Evolutionary conservation across 805 yeast genomes (phyloP).

Genomic region (Kluyveromyces nonfermentans): DNA sequence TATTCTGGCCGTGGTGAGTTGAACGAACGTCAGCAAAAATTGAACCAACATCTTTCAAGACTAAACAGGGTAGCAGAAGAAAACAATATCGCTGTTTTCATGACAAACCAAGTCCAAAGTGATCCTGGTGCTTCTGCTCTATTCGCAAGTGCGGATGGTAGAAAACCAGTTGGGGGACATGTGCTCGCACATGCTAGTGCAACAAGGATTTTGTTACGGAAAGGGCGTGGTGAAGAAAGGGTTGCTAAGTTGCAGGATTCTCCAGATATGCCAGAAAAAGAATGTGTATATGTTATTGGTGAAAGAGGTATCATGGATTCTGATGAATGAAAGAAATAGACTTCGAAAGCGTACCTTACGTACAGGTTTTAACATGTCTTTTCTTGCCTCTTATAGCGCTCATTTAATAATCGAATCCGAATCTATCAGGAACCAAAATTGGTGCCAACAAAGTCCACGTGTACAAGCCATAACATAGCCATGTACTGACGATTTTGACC

Average conservation of each 20-base stretch:
- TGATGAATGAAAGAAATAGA: conserved; percentile 15
- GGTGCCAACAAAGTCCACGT: conserved; percentile 93
- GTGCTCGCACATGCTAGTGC: conserved; percentile 77
- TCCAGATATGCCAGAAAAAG: conserved; percentile 76
- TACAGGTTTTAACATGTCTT: too few species aligned
- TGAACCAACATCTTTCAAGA: conserved; percentile 45
- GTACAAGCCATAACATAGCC: conserved; percentile 82
- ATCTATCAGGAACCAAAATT: conserved; percentile 80
- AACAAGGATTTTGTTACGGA: conserved; percentile 60
- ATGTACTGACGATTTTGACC: conserved; percentile 86
- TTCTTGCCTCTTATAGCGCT: too few species aligned
- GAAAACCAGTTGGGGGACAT: conserved; percentile 80
- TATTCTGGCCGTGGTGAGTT: conserved; percentile 72
- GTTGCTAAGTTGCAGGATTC: conserved; percentile 74
- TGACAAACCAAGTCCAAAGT: conserved; percentile 72
- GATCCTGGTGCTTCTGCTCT: conserved; percentile 77
- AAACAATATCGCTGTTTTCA: conserved; percentile 65
- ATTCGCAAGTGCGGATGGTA: conserved; percentile 74
- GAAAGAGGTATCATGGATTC: conserved; percentile 59
- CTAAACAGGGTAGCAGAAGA: conserved; percentile 62
- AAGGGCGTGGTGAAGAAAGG: conserved; percentile 73
- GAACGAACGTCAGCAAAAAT: conserved; percentile 66
- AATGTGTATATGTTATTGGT: conserved; percentile 62
- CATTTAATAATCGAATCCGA: conserved; percentile 32
- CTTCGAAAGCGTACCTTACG: too few species aligned